Conservation (phyloP, 306 rosid species). For the Quercus rubra region DNA sequence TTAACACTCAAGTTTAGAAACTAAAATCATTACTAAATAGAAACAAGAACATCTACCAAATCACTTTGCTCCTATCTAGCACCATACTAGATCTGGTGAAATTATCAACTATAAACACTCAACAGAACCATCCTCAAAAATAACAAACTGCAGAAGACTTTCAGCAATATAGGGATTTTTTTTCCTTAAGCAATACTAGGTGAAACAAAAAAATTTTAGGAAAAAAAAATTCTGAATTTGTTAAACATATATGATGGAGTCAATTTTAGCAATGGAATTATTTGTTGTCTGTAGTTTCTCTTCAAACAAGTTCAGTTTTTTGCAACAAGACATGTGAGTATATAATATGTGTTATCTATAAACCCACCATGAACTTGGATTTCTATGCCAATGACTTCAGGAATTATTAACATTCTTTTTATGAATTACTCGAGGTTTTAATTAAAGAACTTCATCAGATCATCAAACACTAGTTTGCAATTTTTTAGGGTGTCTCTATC, state of each 20-base stretch:
- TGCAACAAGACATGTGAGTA: not conserved
- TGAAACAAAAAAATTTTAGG: no score
- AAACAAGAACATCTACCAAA: no score
- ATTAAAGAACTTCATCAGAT: not conserved
- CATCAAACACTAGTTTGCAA: not conserved
- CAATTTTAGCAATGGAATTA: not conserved
- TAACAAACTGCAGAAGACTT: no score
- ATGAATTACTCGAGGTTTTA: not conserved
- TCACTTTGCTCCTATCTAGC: no score
- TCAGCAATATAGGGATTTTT: no score
- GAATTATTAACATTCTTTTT: not conserved
- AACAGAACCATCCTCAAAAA: no score
- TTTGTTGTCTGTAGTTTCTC: not conserved
- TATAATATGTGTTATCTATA: not conserved
- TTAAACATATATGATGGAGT: not conserved
- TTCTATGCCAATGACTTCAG: not conserved
- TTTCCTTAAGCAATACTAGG: no score
- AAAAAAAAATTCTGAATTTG: not conserved
- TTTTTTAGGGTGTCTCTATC: no score
- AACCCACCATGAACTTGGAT: not conserved
- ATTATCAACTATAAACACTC: no score
- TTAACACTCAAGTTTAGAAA: no score
- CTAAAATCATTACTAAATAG: no score
- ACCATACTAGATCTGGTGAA: no score
- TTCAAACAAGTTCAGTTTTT: not conserved